Conservation (phyloP, 306 rosid genomes). For the Argentina anserina region DNA sequence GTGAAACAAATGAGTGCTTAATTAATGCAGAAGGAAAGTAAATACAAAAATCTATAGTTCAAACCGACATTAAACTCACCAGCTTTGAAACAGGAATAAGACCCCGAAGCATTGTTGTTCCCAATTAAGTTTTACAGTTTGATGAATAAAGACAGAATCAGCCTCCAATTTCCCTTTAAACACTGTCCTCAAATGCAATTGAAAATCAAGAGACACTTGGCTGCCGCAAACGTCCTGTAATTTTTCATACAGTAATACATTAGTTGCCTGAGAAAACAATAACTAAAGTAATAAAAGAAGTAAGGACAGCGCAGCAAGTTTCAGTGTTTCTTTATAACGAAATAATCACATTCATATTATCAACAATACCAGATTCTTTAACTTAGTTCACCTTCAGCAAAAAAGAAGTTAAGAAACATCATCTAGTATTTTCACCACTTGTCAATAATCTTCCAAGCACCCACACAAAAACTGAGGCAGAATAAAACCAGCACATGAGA, state of each 20-base stretch:
- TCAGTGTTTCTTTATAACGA: not conserved
- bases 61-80: not conserved
- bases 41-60: not conserved
- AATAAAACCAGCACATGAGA: not conserved
- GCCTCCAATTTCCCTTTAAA: not conserved
- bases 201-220: not conserved
- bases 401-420: not conserved
- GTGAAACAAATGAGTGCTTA: too few species aligned
- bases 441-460: not conserved
- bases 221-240: not conserved
- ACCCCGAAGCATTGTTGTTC: not conserved
- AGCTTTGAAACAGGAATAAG: not conserved
- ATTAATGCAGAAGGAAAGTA: not conserved
- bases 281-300: not conserved
- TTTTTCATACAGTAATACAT: not conserved
- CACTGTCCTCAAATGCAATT: not conserved
- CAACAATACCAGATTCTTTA: not conserved
- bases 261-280: not conserved
- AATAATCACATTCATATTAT: not conserved
- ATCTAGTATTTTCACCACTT: not conserved
- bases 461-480: conserved; percentile 1
- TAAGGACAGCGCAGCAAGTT: not conserved
- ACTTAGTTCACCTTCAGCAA: not conserved
- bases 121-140: not conserved
- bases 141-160: not conserved